Evolutionary conservation across 1,284 basidiomycete genomes (phyloP).

Genomic region (Termitomyces sp.): DNA sequence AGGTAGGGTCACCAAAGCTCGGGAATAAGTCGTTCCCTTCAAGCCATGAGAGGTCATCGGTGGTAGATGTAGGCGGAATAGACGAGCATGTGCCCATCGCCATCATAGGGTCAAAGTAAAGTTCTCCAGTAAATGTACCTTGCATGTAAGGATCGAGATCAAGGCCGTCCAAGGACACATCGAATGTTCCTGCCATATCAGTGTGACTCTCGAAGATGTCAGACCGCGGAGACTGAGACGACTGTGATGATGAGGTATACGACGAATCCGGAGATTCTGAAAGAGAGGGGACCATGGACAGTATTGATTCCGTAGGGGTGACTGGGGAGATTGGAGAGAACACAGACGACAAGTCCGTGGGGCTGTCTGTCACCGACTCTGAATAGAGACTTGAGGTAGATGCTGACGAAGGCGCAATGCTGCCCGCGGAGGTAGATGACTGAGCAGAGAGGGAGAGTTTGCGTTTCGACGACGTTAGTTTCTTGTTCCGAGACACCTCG

Average conservation of each 20-base stretch:
- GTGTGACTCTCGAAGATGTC: constrained; percentile 29
- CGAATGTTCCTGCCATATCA: constrained; percentile 24
- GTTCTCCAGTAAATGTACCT: constrained; percentile 24
- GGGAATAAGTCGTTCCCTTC: constrained; percentile 23
- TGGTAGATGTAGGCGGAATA: constrained; percentile 8
- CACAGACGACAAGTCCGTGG: no score
- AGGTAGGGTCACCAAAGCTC: background rate
- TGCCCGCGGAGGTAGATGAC: constrained; percentile 11
- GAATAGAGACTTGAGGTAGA: constrained; percentile 5
- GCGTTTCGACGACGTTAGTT: constrained; percentile 27
- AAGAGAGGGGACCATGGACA: constrained; percentile 10
- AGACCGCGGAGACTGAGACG: constrained; percentile 27
- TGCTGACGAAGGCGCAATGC: constrained; percentile 5
- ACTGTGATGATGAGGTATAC: constrained; percentile 28
- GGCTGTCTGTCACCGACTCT: constrained; percentile 6
- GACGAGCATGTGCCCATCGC: constrained; percentile 25
- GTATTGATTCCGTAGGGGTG: constrained; percentile 7
- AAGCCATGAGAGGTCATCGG: constrained; percentile 21
- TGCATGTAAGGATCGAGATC: constrained; percentile 27
- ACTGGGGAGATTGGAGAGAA: no score
- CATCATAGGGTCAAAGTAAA: constrained; percentile 21
- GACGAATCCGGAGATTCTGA: constrained; percentile 25
- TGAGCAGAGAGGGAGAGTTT: constrained; percentile 10
- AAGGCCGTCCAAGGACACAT: constrained; percentile 26
- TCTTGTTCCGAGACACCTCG: constrained; percentile 34